These are phyloP conservation scores for Psilocybe mexicana DNA, from an alignment of 1,284 basidiomycete genomes.

Conservation along the genomic window DNA sequence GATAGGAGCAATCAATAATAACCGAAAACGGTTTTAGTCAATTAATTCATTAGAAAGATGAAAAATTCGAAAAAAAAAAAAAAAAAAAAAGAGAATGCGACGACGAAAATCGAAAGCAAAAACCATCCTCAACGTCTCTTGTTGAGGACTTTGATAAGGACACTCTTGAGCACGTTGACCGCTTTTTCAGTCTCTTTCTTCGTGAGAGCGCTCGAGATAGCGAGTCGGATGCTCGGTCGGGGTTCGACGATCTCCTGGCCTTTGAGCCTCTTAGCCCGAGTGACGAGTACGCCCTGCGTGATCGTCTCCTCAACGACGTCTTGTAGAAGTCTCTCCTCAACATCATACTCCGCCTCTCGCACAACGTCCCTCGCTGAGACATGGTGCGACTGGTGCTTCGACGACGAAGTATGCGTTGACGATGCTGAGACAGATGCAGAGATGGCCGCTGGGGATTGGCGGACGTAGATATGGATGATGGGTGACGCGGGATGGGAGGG, in stretches of 20 bases:
- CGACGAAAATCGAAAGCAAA: neutral
- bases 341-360: slow-evolving; percentile 54
- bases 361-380: slow-evolving; percentile 25
- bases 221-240: slow-evolving; percentile 87
- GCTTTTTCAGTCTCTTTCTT: slow-evolving; percentile 94
- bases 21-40: neutral
- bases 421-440: slow-evolving; percentile 20
- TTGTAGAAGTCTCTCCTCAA: slow-evolving; percentile 81
- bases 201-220: slow-evolving; percentile 74
- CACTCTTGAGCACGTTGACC: slow-evolving; percentile 71
- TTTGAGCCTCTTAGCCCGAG: slow-evolving; percentile 77
- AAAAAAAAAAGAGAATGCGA: no score
- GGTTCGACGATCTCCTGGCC: slow-evolving; percentile 84
- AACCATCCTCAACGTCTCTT: slow-evolving; percentile 28
- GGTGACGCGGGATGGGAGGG: slow-evolving; percentile 86
- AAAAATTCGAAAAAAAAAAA: no score
- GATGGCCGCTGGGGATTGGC: slow-evolving; percentile 32
- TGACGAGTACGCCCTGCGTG: slow-evolving; percentile 79
- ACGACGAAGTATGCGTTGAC: slow-evolving; percentile 38
- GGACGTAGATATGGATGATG: slow-evolving; percentile 84
- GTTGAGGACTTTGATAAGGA: slow-evolving; percentile 67
- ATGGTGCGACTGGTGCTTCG: slow-evolving; percentile 32
- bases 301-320: slow-evolving; percentile 86
- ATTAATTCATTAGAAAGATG: neutral
- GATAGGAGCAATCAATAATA: neutral